phyloP scores from a whole-genome alignment of 768 basidiomycete species.

The Auriscalpium vulgare region DNA sequence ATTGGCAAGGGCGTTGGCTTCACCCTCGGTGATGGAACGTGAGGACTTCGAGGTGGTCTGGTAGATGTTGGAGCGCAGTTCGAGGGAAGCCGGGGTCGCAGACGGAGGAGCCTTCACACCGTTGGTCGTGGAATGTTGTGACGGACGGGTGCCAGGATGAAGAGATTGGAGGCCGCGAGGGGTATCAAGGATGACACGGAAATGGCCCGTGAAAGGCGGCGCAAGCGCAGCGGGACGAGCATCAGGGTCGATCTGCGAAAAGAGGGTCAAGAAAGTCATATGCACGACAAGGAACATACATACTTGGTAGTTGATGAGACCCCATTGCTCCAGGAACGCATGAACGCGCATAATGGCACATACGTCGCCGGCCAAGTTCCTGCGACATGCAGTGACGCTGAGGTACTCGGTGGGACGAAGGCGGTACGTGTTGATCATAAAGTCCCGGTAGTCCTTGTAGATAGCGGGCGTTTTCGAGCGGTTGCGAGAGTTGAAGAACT shows the following conservation, averaged over 20 bases:
- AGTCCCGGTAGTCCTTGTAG: constrained; percentile 99
- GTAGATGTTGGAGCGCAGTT: constrained; percentile 83
- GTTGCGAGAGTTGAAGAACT: constrained; percentile 97
- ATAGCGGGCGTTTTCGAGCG: constrained; percentile 92
- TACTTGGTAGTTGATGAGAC: constrained; percentile 97
- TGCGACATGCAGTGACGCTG: constrained; percentile 92
- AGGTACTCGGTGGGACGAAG: constrained; percentile 91
- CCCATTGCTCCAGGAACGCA: constrained; percentile 98
- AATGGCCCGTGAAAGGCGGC: constrained; percentile 98
- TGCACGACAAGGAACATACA: constrained; percentile 15
- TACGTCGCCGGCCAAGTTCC: constrained; percentile 96
- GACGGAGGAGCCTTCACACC: constrained; percentile 34
- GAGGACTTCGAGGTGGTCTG: constrained; percentile 83
- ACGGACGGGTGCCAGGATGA: constrained; percentile 68
- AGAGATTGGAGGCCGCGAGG: constrained; percentile 93
- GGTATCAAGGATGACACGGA: constrained; percentile 94
- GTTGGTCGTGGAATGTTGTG: constrained; percentile 38
- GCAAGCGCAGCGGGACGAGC: constrained; percentile 88
- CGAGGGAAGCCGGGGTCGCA: constrained; percentile 64
- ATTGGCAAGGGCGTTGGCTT: constrained; percentile 60
- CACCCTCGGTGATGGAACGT: constrained; percentile 54
- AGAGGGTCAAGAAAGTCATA: constrained; percentile 7
- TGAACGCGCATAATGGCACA: constrained; percentile 99
- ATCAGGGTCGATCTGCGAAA: constrained; percentile 86
- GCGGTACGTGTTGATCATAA: constrained; percentile 98